phyloP scores from a whole-genome alignment of 2,329 filamentous ascomycete genomes.

The Lasiodiplodia theobromae region DNA sequence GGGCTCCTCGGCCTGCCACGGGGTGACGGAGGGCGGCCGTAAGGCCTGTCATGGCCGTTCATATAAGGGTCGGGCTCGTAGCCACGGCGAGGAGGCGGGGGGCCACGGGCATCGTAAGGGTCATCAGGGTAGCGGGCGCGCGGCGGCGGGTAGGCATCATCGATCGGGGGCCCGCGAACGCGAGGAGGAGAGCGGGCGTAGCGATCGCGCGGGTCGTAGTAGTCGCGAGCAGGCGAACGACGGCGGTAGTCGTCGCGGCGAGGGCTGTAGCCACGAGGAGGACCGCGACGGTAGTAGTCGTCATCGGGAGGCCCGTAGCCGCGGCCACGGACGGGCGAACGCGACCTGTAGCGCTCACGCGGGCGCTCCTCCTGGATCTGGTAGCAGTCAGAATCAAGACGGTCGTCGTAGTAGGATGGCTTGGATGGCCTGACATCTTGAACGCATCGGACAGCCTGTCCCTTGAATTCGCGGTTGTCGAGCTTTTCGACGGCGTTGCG shows the following conservation, averaged over 20 bases:
- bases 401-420: constrained; percentile 41
- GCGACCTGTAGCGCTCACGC: constrained; percentile 79
- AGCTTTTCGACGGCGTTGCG: constrained; percentile 94
- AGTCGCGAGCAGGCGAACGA: constrained; percentile 78
- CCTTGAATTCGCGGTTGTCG: constrained; percentile 92
- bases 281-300: constrained; percentile 79
- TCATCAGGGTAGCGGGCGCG: constrained; percentile 74
- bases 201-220: constrained; percentile 81
- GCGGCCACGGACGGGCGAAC: constrained; percentile 69
- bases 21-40: constrained; percentile 56
- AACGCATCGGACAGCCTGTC: constrained; percentile 81
- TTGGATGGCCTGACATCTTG: constrained; percentile 72
- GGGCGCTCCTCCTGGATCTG: constrained; percentile 68
- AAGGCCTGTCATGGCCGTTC: constrained; percentile 63
- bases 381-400: constrained; percentile 41
- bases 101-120: constrained; percentile 67
- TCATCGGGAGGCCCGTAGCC: constrained; percentile 69
- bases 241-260: constrained; percentile 87
- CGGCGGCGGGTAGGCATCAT: constrained; percentile 76
- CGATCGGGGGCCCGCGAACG: constrained; percentile 72
- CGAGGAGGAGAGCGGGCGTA: constrained; percentile 77
- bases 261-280: constrained; percentile 83
- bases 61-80: constrained; percentile 67
- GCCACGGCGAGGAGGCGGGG: constrained; percentile 58
- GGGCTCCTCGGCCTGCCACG: constrained; percentile 53